Evolutionary conservation across 192 early-diverging fungal species (phyloP), one percentile per base, ranked within the genome.

Genomic region (Coemansia furcata): DNA sequence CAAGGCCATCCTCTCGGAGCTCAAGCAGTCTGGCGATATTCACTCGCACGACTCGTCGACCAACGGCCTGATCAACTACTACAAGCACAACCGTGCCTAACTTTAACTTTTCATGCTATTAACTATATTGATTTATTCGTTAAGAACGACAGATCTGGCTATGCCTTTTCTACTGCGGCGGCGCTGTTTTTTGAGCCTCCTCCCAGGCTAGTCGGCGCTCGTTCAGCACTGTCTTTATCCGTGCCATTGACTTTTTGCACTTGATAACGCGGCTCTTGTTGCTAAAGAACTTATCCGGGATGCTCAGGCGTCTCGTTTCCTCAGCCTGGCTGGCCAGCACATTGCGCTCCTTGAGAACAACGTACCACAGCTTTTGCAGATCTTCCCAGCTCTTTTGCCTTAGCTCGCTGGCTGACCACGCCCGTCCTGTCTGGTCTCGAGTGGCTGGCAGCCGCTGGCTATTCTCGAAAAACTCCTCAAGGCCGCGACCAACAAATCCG

Each of bases 21-120:
- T 99, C 63, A 79, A 85, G 77, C 59, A 67, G 50, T n/a, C 33
- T 17, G 73, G 69, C 63, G 57, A 49, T 2, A 91, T 98, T 40
- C 66, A 62, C 17, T 81, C 85, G 17, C 97, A 99, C 74, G 97
- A 99, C 77, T 84, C 93, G 57, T 92, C 90, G 17, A 99, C 97
- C 67, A 98, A 98, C 68, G 96, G 94, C 6, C 85, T 99, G 44
- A 96, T 99, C 84, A 98, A 97, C 90, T 98, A 84, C 74, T 98
- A 92, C 90, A 82, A 82, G 73, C 44, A 68, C 42, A 81, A 76
- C 70, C 55, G 73, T 23, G 78, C 73, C 37, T 81, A 39, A 32
- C 29, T 61, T 15, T 61, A 21, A 57, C 12, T 49, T 15, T 26
- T 26, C 23, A 1, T 1, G 23, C 23, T 26, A 26, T 26, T 42